phyloP scores from a whole-genome alignment of 106 monocot genomes.

The Iris macrosiphon region DNA sequence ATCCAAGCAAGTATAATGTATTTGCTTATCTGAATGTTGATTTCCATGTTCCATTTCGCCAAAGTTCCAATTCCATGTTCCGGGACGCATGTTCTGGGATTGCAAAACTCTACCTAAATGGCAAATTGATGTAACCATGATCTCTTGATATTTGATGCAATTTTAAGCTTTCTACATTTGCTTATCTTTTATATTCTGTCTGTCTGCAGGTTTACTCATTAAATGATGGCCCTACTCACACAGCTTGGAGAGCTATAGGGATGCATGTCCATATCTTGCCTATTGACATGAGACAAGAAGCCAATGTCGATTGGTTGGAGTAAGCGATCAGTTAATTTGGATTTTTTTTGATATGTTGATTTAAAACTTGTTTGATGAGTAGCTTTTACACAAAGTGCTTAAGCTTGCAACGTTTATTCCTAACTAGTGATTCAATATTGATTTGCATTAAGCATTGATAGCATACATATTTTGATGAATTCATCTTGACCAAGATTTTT shows the following conservation, averaged over 20 bases:
- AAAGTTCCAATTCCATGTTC: too few relatives aligned
- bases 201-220: slow-evolving; percentile 65
- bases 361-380: too few relatives aligned
- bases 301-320: slow-evolving; percentile 79
- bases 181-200: slow-evolving; percentile 4
- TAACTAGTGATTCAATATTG: too few relatives aligned
- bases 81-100: too few relatives aligned
- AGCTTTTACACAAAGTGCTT: neutral
- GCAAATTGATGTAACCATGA: too few relatives aligned
- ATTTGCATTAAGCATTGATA: too few relatives aligned
- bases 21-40: too few relatives aligned
- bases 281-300: slow-evolving; percentile 16
- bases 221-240: slow-evolving; percentile 54
- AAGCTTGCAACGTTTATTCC: neutral
- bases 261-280: slow-evolving; percentile 41
- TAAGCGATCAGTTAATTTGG: slow-evolving; percentile 26
- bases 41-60: too few relatives aligned
- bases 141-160: neutral
- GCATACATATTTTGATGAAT: too few relatives aligned
- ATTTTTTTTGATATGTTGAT: too few relatives aligned
- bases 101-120: too few relatives aligned
- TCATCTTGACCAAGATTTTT: slow-evolving; percentile 1
- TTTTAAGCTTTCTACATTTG: neutral
- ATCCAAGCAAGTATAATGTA: too few relatives aligned
- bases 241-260: slow-evolving; percentile 50